phyloP scores from a whole-genome alignment of 768 basidiomycete species.

The Termitomyces eurrhizus region DNA sequence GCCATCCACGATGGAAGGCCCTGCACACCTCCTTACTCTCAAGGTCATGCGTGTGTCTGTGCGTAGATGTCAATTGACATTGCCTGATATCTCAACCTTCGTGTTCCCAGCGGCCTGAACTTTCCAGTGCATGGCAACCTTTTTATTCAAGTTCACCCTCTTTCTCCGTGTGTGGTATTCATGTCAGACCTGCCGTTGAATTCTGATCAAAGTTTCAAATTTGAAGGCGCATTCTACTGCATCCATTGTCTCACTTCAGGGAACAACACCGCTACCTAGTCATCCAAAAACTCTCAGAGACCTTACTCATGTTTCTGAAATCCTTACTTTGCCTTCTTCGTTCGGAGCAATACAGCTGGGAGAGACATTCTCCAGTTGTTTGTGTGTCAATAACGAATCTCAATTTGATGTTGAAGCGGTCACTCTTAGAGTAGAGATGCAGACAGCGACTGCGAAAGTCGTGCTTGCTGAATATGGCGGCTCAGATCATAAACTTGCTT shows the following conservation, averaged over 20 bases:
- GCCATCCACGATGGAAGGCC: constrained; percentile 40
- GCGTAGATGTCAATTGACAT: constrained; percentile 29
- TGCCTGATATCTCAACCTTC: constrained; percentile 9
- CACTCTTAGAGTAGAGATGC: constrained; percentile 76
- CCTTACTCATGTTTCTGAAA: constrained; percentile 71
- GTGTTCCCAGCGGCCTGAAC: constrained; percentile 56
- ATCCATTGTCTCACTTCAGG: constrained; percentile 75
- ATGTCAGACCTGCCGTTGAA: neutral
- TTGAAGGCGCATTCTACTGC: constrained; percentile 65
- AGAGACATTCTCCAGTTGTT: constrained; percentile 79
- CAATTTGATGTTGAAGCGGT: constrained; percentile 59
- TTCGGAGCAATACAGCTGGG: constrained; percentile 89
- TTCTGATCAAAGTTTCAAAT: constrained; percentile 5
- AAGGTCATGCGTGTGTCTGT: constrained; percentile 90
- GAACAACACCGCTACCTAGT: constrained; percentile 59
- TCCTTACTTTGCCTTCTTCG: constrained; percentile 76
- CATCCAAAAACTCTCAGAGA: constrained; percentile 85
- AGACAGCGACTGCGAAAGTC: constrained; percentile 68
- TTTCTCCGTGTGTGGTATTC: constrained; percentile 52
- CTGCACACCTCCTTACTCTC: constrained; percentile 66
- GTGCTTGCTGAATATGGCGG: constrained; percentile 63
- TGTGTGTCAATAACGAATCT: constrained; percentile 81
- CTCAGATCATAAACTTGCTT: constrained; percentile 38
- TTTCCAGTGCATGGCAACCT: constrained; percentile 79
- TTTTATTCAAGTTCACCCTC: constrained; percentile 83